Evolutionary conservation across 208 protist genomes (phyloP).

Genomic region (Trypanosoma mega): DNA sequence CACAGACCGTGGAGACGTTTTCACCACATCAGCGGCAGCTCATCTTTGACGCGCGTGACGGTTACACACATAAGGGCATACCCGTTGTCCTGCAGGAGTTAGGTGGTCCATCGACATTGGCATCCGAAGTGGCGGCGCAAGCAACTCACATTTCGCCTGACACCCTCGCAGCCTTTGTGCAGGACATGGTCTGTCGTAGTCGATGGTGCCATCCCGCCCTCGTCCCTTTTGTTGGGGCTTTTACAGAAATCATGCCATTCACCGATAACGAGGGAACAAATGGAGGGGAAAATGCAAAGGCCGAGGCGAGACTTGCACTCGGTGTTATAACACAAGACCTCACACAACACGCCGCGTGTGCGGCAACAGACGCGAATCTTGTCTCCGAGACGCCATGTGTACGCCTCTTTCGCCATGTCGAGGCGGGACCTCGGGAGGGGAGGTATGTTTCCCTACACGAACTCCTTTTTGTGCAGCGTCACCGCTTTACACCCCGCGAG

Average conservation of each 20-base stretch:
- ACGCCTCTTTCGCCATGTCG: neutral
- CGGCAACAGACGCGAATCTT: neutral
- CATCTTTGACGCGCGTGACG: slow-evolving; percentile 22
- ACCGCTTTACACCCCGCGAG: slow-evolving; percentile 38
- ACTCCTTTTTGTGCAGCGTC: slow-evolving; percentile 35
- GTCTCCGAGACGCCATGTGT: neutral
- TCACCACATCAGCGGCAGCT: neutral
- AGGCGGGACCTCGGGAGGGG: neutral
- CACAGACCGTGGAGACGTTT: neutral
- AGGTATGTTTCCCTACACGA: slow-evolving; percentile 22
- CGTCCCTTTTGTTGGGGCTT: slow-evolving; percentile 52
- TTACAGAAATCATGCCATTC: slow-evolving; percentile 50
- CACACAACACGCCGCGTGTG: neutral
- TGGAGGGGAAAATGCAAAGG: neutral
- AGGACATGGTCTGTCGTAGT: slow-evolving; percentile 47
- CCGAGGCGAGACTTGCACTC: slow-evolving; percentile 24
- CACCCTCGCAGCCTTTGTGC: slow-evolving; percentile 48
- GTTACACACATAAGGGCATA: slow-evolving; percentile 22
- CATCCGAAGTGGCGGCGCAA: neutral
- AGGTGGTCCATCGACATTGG: neutral
- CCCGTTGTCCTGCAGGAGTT: slow-evolving; percentile 35
- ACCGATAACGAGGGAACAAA: slow-evolving; percentile 1
- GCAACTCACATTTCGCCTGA: slow-evolving; percentile 13
- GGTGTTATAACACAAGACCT: slow-evolving; percentile 41
- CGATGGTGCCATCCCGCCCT: slow-evolving; percentile 70